Evolutionary conservation across 2,329 filamentous ascomycete genomes (phyloP).

Genomic region (Exophiala dermatitidis): DNA sequence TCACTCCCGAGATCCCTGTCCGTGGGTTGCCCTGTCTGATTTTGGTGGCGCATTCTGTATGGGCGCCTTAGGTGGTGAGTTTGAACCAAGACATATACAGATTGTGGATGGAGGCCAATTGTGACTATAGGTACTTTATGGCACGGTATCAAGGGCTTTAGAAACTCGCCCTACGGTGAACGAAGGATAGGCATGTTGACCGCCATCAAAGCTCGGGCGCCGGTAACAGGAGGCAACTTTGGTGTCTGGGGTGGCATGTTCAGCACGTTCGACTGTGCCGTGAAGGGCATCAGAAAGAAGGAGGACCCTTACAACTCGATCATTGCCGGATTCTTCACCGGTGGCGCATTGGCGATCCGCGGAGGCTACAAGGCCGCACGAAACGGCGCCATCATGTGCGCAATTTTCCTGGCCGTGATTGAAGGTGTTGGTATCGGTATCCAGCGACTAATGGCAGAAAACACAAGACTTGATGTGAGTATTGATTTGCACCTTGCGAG

Average conservation of each 20-base stretch:
- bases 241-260: conserved; percentile 96
- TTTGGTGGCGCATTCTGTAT: conserved; percentile 96
- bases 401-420: conserved; percentile 87
- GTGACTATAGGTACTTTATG: conserved; percentile 77
- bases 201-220: conserved; percentile 93
- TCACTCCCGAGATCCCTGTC: conserved; percentile 93
- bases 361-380: conserved; percentile 86
- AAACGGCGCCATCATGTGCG: conserved; percentile 94
- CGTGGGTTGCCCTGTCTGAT: conserved; percentile 93
- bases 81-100: not conserved
- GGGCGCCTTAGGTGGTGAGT: conserved; percentile 49
- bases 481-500: not conserved
- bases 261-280: conserved; percentile 90
- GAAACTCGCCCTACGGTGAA: conserved; percentile 87
- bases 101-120: conserved; percentile 34
- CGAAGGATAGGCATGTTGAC: conserved; percentile 91
- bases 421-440: conserved; percentile 96
- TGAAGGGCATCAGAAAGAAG: conserved; percentile 91
- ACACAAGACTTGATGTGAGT: conserved; percentile 70
- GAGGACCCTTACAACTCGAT: conserved; percentile 98
- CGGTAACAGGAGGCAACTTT: conserved; percentile 94
- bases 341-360: conserved; percentile 81
- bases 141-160: conserved; percentile 94
- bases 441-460: conserved; percentile 86
- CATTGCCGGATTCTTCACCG: conserved; percentile 94